A percentile compares a stretch with the other conserved stretches of the same genome.
Evolutionary conservation across 2,329 filamentous ascomycete genomes (phyloP).

Genomic region (Plectosphaerella plurivora): DNA sequence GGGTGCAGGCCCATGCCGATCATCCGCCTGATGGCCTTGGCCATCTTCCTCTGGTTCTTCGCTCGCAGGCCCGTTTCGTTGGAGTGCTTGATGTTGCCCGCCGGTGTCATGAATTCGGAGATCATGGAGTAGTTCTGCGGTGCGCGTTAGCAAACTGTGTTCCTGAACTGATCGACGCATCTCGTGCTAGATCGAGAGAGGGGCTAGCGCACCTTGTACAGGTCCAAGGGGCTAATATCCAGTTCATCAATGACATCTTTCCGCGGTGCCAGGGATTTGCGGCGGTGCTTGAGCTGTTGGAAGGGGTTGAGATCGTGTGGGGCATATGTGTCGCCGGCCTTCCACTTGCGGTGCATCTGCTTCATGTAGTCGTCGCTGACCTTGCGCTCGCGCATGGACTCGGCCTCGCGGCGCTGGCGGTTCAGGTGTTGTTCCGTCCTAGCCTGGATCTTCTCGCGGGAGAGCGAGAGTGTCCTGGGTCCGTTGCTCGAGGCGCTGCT

Average conservation of each 20-base stretch:
- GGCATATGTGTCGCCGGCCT: conserved; percentile 78
- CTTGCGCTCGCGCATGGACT: conserved; percentile 33
- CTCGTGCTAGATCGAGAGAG: too few relatives aligned
- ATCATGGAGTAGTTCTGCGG: conserved; percentile 85
- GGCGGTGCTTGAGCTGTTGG: conserved; percentile 80
- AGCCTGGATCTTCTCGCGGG: conserved; percentile 17
- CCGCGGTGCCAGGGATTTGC: conserved; percentile 40
- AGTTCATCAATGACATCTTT: conserved; percentile 76
- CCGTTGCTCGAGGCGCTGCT: conserved; percentile 4
- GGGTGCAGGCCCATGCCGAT: conserved; percentile 91
- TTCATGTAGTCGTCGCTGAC: conserved; percentile 49
- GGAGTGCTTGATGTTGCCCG: conserved; percentile 80
- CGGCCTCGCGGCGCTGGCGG: conserved; percentile 27
- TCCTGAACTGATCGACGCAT: not conserved
- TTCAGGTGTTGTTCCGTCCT: conserved; percentile 13
- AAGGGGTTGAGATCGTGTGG: conserved; percentile 77
- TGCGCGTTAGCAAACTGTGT: not conserved
- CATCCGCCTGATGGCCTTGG: conserved; percentile 84
- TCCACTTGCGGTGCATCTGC: conserved; percentile 69
- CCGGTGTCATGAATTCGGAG: conserved; percentile 79
- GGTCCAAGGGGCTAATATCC: conserved; percentile 72
- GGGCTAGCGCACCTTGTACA: conserved; percentile 70
- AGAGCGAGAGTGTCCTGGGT: conserved; percentile 9
- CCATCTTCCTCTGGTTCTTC: conserved; percentile 88
- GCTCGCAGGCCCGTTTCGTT: conserved; percentile 73